These are phyloP conservation scores for Saccharomycopsis fermentans DNA, from an alignment of 805 yeast species.

Conservation along the genomic window DNA sequence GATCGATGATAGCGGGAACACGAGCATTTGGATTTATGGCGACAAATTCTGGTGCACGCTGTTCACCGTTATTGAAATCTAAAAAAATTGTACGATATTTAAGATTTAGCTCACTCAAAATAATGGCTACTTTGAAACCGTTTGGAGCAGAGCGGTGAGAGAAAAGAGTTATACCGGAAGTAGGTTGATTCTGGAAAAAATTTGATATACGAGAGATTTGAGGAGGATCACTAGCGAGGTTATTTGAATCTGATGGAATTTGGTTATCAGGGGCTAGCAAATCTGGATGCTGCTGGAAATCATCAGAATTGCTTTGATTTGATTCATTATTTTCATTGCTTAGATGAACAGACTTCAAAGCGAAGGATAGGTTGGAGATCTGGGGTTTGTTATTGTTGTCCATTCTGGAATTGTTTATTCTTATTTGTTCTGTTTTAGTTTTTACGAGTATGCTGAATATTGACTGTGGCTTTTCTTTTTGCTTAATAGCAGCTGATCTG, in stretches of 20 bases:
- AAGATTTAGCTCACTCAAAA: conserved; percentile 71
- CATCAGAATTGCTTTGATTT: conserved; percentile 21
- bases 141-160: conserved; percentile 89
- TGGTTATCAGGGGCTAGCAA: conserved; percentile 11
- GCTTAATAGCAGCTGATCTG: too few relatives aligned
- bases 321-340: conserved; percentile 19
- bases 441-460: background rate
- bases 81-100: conserved; percentile 72
- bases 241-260: background rate
- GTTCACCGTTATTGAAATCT: conserved; percentile 84
- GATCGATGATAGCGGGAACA: conserved; percentile 91
- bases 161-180: conserved; percentile 73
- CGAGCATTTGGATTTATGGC: conserved; percentile 93
- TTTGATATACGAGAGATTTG: conserved; percentile 50
- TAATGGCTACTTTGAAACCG: conserved; percentile 91
- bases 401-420: conserved; percentile 5
- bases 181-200: conserved; percentile 68
- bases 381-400: conserved; percentile 16
- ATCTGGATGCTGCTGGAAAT: conserved; percentile 15
- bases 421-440: background rate
- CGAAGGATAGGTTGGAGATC: conserved; percentile 33
- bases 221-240: conserved; percentile 21
- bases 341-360: conserved; percentile 30
- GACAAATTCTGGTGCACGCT: conserved; percentile 86
- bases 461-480: too few relatives aligned